phyloP scores from a whole-genome alignment of 352 stramenopile genomes.

The Elongisporangium senticosum region DNA sequence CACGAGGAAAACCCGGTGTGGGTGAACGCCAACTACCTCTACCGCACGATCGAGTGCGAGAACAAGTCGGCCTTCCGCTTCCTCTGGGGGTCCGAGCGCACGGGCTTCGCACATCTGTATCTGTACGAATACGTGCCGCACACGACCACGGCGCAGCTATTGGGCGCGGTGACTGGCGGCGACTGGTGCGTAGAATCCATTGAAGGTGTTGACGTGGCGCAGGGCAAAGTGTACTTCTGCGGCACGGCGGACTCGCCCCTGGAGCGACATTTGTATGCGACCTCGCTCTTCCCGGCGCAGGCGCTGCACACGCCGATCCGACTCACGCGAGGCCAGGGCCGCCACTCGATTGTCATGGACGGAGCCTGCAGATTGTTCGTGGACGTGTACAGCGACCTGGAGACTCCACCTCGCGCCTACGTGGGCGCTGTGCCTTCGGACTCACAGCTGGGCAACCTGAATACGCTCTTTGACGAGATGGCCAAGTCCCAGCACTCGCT shows the following conservation, averaged over 20 bases:
- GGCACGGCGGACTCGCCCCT: conserved; percentile 83
- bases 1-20: conserved; percentile 89
- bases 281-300: conserved; percentile 43
- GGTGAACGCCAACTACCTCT: conserved; percentile 95
- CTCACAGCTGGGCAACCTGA: conserved; percentile 22
- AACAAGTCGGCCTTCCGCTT: conserved; percentile 90
- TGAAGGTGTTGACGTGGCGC: conserved; percentile 70
- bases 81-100: conserved; percentile 92
- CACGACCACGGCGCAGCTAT: conserved; percentile 24
- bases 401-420: conserved; percentile 51
- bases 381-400: conserved; percentile 78
- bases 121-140: conserved; percentile 88
- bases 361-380: conserved; percentile 71
- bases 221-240: conserved; percentile 86
- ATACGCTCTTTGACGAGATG: conserved; percentile 35
- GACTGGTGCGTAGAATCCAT: conserved; percentile 79
- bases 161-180: conserved; percentile 62
- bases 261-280: conserved; percentile 91
- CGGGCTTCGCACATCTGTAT: conserved; percentile 95
- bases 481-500: conserved; percentile 38
- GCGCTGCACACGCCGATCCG: conserved; percentile 46
- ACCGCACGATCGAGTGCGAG: conserved; percentile 78
- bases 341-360: conserved; percentile 91
- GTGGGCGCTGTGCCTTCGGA: conserved; percentile 50
- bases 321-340: conserved; percentile 75